Conservation (phyloP, 208 protist species). For the Trypanosomatidae sp. region DNA sequence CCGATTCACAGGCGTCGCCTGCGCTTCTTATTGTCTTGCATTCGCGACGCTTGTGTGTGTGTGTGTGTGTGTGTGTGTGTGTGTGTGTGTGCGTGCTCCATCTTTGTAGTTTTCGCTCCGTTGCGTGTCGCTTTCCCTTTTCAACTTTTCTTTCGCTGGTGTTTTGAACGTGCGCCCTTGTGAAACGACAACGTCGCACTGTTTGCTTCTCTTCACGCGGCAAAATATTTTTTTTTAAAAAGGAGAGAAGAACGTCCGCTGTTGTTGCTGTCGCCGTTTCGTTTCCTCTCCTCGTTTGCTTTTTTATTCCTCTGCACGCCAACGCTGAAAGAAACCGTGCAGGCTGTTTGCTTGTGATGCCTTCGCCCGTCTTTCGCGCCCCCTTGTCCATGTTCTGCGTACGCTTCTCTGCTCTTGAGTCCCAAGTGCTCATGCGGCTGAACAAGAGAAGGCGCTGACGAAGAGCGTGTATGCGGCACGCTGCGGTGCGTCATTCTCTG, state of each 20-base stretch:
- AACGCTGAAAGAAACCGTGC: neutral
- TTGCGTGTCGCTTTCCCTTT: constrained; percentile 6
- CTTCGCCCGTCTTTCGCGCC: neutral
- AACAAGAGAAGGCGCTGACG: neutral
- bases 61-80: neutral
- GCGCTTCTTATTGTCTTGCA: constrained; percentile 1
- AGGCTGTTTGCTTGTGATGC: neutral
- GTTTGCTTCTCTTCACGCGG: neutral
- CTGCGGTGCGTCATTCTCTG: neutral
- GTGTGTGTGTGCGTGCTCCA: constrained; percentile 2
- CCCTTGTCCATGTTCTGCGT: neutral
- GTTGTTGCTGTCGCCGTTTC: neutral
- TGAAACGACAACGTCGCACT: neutral
- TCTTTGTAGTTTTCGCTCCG: neutral
- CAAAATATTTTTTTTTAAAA: constrained; percentile 8
- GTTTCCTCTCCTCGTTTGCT: neutral
- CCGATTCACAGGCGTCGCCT: neutral
- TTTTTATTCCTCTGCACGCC: neutral
- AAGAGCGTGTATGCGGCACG: neutral
- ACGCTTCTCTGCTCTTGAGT: too few relatives aligned
- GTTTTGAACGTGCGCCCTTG: neutral
- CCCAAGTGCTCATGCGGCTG: too few relatives aligned
- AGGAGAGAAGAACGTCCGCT: neutral
- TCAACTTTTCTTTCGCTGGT: constrained; percentile 7
- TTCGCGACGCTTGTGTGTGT: neutral